Percentiles rank a stretch among this genome's conserved stretches.
Conservation (phyloP, 176 grass and related monocot species). For the Leersia perrieri region DNA sequence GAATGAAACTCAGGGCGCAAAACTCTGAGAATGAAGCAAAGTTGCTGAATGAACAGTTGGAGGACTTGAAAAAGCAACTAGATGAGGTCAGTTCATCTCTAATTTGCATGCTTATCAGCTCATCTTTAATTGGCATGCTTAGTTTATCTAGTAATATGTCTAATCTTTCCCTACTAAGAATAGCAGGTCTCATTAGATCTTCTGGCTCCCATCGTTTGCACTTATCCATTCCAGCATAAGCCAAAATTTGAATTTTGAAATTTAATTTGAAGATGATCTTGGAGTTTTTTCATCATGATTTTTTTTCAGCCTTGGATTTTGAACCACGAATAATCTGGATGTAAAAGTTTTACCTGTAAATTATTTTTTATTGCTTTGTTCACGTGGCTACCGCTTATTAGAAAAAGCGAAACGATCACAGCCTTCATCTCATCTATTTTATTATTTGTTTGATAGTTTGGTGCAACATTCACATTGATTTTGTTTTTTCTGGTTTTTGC, state of each 20-base stretch:
- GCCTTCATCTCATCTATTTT: background rate
- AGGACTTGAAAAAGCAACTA: slow-evolving; percentile 58
- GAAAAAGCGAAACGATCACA: too few species aligned
- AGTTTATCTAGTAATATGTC: background rate
- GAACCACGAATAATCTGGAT: too few species aligned
- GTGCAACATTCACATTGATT: slow-evolving; percentile 21
- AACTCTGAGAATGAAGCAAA: slow-evolving; percentile 65
- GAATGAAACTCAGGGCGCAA: slow-evolving; percentile 65
- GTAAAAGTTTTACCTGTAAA: too few species aligned
- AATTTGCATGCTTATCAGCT: slow-evolving; percentile 22
- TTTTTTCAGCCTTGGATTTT: too few species aligned
- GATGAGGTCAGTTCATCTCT: slow-evolving; percentile 51
- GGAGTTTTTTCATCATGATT: too few species aligned
- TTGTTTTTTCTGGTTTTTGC: slow-evolving; percentile 35
- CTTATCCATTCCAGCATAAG: too few species aligned
- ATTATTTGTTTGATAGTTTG: slow-evolving; percentile 32
- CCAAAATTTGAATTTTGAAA: too few species aligned
- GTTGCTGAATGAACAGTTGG: slow-evolving; percentile 63
- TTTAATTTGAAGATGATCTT: too few species aligned
- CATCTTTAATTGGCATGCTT: slow-evolving; percentile 5
- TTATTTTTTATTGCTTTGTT: too few species aligned
- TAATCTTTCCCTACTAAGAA: slow-evolving; percentile 11
- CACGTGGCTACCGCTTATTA: too few species aligned
- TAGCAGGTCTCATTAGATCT: background rate
- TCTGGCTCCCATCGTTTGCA: too few species aligned